Percentiles rank a stretch among this genome's conserved stretches.
Conservation (phyloP, 1,139 yeast genomes). For the Ashbya aceris region DNA sequence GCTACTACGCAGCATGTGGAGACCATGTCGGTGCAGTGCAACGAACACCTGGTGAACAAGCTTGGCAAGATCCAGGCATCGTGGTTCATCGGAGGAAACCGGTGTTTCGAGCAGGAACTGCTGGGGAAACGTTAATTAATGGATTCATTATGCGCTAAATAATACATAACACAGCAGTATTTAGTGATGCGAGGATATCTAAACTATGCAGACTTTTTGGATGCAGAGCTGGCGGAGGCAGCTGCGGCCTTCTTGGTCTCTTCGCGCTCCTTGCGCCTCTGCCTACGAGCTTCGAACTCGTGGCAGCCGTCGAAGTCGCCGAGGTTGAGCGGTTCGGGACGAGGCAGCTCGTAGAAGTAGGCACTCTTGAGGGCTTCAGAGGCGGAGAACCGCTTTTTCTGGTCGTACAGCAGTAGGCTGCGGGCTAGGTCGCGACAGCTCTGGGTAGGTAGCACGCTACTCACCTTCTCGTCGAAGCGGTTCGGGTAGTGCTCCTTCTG, state of each 20-base stretch:
- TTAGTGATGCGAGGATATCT: not conserved
- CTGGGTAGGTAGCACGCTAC: constrained; percentile 37
- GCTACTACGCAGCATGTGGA: constrained; percentile 22
- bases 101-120: constrained; percentile 24
- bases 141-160: not conserved
- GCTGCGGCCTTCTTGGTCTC: constrained; percentile 17
- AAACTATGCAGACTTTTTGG: not conserved
- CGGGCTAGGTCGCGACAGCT: constrained; percentile 59
- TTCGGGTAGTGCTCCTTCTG: constrained; percentile 31
- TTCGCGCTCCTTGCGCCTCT: constrained; percentile 55
- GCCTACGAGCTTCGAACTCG: constrained; percentile 87
- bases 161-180: too few species aligned
- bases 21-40: constrained; percentile 25
- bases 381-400: constrained; percentile 54
- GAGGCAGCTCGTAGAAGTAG: constrained; percentile 66
- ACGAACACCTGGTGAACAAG: constrained; percentile 25
- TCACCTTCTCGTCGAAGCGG: constrained; percentile 42
- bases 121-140: constrained; percentile 9
- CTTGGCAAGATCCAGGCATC: constrained; percentile 27
- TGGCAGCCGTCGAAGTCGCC: constrained; percentile 74
- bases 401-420: constrained; percentile 58
- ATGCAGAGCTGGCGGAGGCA: constrained; percentile 1
- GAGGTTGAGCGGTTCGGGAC: constrained; percentile 48
- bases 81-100: constrained; percentile 27
- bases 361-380: constrained; percentile 51